A percentile compares a stretch with the other conserved stretches of the same genome.
phyloP scores from a whole-genome alignment of 208 protist genomes.

The Trypanosoma mega region DNA sequence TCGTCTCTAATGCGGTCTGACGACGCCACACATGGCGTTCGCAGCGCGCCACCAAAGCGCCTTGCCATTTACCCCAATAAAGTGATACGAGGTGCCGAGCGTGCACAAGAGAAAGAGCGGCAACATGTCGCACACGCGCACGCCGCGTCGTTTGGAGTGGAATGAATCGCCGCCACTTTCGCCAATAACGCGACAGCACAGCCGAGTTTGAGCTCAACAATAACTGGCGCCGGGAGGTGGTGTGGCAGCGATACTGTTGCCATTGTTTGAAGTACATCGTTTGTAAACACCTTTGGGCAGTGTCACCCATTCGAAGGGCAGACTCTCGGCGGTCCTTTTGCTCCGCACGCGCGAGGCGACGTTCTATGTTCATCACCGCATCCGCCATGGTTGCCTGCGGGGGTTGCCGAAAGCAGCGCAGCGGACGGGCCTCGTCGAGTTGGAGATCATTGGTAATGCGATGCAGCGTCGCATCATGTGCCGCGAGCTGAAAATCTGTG shows the following conservation, averaged over 20 bases:
- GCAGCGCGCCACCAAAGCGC: no score
- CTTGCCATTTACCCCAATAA: no score
- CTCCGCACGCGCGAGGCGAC: conserved; percentile 18
- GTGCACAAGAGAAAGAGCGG: no score
- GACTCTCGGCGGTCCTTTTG: neutral
- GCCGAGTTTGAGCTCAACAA: neutral
- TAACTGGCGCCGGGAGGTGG: neutral
- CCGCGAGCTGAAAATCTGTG: conserved; percentile 1
- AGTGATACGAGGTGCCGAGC: no score
- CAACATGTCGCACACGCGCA: neutral
- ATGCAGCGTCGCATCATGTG: conserved; percentile 5
- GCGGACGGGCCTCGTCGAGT: conserved; percentile 20
- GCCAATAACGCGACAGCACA: conserved; percentile 13
- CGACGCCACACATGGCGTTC: no score
- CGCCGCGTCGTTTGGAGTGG: neutral
- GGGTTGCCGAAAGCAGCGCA: conserved; percentile 9
- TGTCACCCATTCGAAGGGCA: neutral
- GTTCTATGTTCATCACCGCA: conserved; percentile 18
- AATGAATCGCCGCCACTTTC: neutral
- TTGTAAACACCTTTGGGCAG: neutral
- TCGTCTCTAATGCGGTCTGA: no score
- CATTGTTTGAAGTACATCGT: conserved; percentile 8
- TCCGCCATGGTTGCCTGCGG: conserved; percentile 23
- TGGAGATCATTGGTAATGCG: conserved; percentile 10
- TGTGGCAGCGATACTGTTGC: neutral